Evolutionary conservation across 129 eudicot species (phyloP).

Genomic region (Flaveria brownii): DNA sequence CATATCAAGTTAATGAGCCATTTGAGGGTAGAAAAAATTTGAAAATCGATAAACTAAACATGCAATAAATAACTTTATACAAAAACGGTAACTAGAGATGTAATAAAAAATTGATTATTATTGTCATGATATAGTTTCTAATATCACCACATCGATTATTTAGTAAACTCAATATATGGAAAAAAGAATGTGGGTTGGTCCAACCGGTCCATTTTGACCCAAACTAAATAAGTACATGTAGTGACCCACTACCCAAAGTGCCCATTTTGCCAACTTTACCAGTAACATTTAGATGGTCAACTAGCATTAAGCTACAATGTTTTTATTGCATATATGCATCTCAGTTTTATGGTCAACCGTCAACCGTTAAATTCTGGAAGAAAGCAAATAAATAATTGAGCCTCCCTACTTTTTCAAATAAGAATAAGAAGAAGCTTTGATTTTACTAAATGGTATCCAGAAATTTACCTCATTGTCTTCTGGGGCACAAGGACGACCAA

Average conservation of each 20-base stretch:
- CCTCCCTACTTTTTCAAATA: not conserved
- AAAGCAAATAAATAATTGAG: not conserved
- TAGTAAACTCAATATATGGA: not conserved
- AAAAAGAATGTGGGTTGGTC: not conserved
- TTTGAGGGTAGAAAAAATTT: not conserved
- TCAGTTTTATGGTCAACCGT: not conserved
- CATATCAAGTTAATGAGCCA: not conserved
- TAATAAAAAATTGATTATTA: not conserved
- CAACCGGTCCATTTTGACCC: not conserved
- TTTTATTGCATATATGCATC: not conserved
- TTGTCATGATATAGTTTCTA: not conserved
- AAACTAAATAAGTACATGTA: not conserved
- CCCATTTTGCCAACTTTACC: not conserved
- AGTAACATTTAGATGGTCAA: not conserved
- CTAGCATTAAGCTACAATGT: not conserved
- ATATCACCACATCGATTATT: not conserved
- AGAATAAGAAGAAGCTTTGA: not conserved
- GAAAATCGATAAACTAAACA: not conserved
- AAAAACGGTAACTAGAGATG: not conserved
- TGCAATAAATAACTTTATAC: not conserved
- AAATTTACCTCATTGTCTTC: conserved; percentile 75
- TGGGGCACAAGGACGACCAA: conserved; percentile 89
- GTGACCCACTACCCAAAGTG: not conserved
- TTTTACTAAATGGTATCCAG: not conserved
- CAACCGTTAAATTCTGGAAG: not conserved